phyloP scores from a whole-genome alignment of 768 basidiomycete species.

The Chalciporus pseudorubinellus region DNA sequence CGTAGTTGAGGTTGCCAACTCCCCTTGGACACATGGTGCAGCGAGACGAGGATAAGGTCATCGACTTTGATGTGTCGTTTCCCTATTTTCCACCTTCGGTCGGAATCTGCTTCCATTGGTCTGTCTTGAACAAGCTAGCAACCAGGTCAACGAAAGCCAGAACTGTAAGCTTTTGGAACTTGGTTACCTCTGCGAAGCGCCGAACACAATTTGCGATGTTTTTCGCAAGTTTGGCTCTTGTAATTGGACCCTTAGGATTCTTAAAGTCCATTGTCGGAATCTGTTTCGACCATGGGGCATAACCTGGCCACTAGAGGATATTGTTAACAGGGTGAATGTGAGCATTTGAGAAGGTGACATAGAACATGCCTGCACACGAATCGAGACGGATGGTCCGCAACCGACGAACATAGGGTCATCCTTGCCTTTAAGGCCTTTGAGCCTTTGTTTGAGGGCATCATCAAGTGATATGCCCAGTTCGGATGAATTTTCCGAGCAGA shows the following conservation, averaged over 20 bases:
- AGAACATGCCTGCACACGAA: slow-evolving; percentile 63
- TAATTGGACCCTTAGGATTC: slow-evolving; percentile 76
- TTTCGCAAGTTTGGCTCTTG: slow-evolving; percentile 71
- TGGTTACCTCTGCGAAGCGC: slow-evolving; percentile 59
- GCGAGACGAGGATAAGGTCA: slow-evolving; percentile 70
- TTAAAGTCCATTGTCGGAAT: slow-evolving; percentile 82
- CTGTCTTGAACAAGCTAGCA: slow-evolving; percentile 47
- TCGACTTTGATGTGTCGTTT: slow-evolving; percentile 54
- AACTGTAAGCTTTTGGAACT: background rate
- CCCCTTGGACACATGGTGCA: slow-evolving; percentile 81
- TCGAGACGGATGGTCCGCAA: slow-evolving; percentile 77
- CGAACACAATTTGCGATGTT: slow-evolving; percentile 76
- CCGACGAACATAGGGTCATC: slow-evolving; percentile 68
- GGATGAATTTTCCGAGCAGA: slow-evolving; percentile 49
- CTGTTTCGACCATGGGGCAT: slow-evolving; percentile 73
- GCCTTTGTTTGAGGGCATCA: slow-evolving; percentile 62
- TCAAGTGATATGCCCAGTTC: slow-evolving; percentile 61
- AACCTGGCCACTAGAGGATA: slow-evolving; percentile 69
- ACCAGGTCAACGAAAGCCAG: slow-evolving; percentile 5
- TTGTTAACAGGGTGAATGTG: background rate
- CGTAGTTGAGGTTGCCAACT: slow-evolving; percentile 81
- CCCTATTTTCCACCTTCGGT: slow-evolving; percentile 64
- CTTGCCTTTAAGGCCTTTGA: slow-evolving; percentile 51
- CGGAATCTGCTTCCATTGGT: slow-evolving; percentile 63
- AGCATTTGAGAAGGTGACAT: background rate